A percentile compares a stretch with the other conserved stretches of the same genome.
Conservation (phyloP, 2,329 filamentous ascomycete species). For the Chaetoscypha palmicola region DNA sequence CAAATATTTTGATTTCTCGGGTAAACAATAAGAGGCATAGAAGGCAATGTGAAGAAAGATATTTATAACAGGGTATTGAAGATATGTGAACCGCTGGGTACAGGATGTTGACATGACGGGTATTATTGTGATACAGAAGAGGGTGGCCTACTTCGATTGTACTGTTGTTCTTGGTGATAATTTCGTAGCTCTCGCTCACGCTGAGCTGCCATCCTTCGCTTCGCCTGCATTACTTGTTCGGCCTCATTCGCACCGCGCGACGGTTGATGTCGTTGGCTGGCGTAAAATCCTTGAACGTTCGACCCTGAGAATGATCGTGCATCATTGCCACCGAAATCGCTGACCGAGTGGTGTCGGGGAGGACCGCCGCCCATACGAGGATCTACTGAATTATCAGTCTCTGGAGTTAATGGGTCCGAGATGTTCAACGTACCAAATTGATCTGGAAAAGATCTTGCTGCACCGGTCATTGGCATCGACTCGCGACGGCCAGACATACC, state of each 20-base stretch:
- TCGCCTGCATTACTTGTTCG: constrained; percentile 98
- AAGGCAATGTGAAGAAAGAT: constrained; percentile 30
- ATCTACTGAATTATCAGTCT: constrained; percentile 42
- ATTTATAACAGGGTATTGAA: constrained; percentile 33
- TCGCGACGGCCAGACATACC: constrained; percentile 67
- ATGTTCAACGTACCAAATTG: constrained; percentile 50
- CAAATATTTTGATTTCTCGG: too few relatives aligned
- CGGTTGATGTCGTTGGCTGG: constrained; percentile 84
- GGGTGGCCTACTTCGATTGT: constrained; percentile 95
- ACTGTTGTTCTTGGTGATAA: constrained; percentile 99
- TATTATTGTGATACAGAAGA: constrained; percentile 59
- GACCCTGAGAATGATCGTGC: constrained; percentile 65
- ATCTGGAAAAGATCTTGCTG: constrained; percentile 48
- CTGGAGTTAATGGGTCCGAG: constrained; percentile 21
- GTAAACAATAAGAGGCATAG: too few relatives aligned
- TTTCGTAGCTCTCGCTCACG: constrained; percentile 98
- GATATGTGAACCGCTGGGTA: constrained; percentile 30
- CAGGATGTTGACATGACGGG: constrained; percentile 24
- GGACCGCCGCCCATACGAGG: constrained; percentile 58
- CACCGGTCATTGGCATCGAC: constrained; percentile 60
- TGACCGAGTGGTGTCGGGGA: constrained; percentile 75
- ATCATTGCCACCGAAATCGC: constrained; percentile 59
- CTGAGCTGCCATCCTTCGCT: constrained; percentile 98
- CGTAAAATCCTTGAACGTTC: constrained; percentile 90
- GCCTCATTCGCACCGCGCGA: constrained; percentile 79